Base-by-base conservation (phyloP, 2,329 filamentous ascomycete species). In the Diaporthe helianthi region DNA sequence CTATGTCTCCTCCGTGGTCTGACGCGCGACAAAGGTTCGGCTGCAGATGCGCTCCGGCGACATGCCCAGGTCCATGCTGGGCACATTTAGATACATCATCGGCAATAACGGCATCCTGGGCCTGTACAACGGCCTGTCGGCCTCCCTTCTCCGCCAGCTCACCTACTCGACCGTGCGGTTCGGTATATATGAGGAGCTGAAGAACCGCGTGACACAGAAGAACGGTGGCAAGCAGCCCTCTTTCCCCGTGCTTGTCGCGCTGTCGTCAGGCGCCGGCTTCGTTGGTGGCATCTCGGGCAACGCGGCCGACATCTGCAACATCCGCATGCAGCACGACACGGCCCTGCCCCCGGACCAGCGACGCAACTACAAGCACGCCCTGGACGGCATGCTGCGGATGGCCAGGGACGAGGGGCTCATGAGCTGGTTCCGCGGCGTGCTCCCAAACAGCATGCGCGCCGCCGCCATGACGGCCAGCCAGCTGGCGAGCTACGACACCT, bases 91-190 rank as follows among this genome's bases (percentile, higher is more conserved):
- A 70, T 92, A 97, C 82, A 90, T 99, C 74, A 79, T 94, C 72
- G 90, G 89, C 75, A 85, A 87, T 75, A 88, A 96, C 81, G 94
- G 95, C 47, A 72, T 92, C n/a, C 80, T 85, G 36, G 95, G 94
- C 33, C 87, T 99, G 58, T 99, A 99, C 82, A 91, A 88, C 76
- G 96, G 96, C 82, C 89, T 98, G 70, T 97, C 94, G 2, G 96
- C 96, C 74, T 96, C 94, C 68, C 88, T 98, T 60, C 87, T 98
- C 69, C 94, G 96, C 73, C 96, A 98, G 83, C 87, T 94, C 74
- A 98, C 96, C 70, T 99, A 99, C 84, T 96, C 92, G 70, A 99
- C 96, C 63, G 96, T 94, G 46, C 93, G 96, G 60, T 99, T 99
- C 83, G 96, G 94, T 73, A 90, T 98, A 73, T 99, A 99, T 84